Conservation (phyloP, 345 rosid species). For the Eucalyptus pauciflora region DNA sequence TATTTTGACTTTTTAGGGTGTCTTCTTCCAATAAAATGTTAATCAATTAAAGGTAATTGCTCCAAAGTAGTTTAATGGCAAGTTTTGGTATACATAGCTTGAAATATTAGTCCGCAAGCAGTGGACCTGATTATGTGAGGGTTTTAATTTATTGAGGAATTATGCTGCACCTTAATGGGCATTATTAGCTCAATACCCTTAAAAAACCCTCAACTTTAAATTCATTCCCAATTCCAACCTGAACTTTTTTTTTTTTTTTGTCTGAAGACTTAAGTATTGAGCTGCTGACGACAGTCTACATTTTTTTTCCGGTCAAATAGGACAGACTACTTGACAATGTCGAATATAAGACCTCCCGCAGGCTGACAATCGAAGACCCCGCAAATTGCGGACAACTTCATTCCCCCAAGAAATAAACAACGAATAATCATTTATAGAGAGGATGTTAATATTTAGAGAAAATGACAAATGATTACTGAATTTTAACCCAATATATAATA, state of each 20-base stretch:
- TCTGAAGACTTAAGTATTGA: background rate
- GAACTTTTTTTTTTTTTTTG: no score
- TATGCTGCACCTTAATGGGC: background rate
- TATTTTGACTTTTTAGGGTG: no score
- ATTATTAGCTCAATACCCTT: background rate
- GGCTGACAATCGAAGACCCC: background rate
- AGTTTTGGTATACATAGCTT: background rate
- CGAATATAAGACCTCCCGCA: background rate
- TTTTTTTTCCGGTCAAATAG: no score
- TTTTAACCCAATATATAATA: background rate
- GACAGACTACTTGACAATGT: background rate
- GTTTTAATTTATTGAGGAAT: background rate
- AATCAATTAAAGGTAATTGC: background rate
- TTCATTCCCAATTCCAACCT: background rate
- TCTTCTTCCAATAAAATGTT: no score
- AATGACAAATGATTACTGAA: no score
- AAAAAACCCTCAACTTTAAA: background rate
- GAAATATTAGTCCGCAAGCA: background rate
- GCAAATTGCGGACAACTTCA: background rate
- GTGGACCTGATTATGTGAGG: background rate
- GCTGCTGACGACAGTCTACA: background rate
- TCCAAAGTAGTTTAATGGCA: background rate
- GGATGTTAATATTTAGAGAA: background rate
- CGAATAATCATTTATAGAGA: background rate
- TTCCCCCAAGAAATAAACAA: background rate